Base-by-base conservation (phyloP, 768 basidiomycete genomes). In the Russula foetens region DNA sequence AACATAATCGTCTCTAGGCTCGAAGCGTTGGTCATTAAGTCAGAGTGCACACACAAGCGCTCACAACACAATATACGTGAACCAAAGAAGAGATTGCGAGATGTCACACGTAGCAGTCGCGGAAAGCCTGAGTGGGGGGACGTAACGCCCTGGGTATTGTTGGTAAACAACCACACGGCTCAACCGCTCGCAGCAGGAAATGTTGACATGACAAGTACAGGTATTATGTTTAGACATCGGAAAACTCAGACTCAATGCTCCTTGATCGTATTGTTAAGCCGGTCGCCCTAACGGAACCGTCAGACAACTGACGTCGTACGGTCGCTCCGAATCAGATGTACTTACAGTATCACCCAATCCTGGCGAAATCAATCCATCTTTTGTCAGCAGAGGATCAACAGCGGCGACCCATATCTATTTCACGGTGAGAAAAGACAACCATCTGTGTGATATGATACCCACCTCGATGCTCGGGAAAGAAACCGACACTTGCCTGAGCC, bases 291-390 rank as follows among this genome's bases (percentile, higher is more conserved):
- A 7, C 38, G 35, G 6, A 33, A 35, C 15, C 19, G 31, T 59
- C 31, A 58, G 46, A n/a, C 38, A 45, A 50, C 35, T 24, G 46
- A 14, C 31, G n/a, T 33, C 29, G n/a, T 31, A 45, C 31, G 23
- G 7, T 19, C 14, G 1, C 12, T 19, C 31, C 41, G 35, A 23
- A 31, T 23, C 39, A 21, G 3, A 53, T 9, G 19, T 33, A 78
- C 88, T 70, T 68, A 91, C 92, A 26, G 90, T 84, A 72, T 97
- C 95, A 5, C 95, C 95, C 46, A 96, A 78, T 21, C 95, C 95
- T 11, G 95, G 95, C n/a, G 75, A 80, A 60, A 98, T 88, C 63
- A 92, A 76, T 7, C 95, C 96, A 19, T 89, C 80, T 0, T 63
- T 46, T 0, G 90, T 94, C 63, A 98, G 71, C 0, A 77, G 69